Evolutionary conservation across 2,329 filamentous ascomycete species (phyloP).

Genomic region (Amesomyces nigricolor): DNA sequence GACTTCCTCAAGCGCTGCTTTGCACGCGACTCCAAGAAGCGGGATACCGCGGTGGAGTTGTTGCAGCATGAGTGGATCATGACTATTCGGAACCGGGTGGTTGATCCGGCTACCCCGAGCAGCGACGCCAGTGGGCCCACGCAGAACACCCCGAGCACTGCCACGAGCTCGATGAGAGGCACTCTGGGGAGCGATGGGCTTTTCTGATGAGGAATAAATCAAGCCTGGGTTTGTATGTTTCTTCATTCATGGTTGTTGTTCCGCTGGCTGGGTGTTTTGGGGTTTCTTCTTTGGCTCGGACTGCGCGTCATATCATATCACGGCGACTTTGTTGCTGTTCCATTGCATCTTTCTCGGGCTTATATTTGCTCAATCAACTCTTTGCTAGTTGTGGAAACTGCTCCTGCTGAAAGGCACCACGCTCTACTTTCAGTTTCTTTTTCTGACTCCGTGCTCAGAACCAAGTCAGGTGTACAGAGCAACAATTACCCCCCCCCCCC

Average conservation of each 20-base stretch:
- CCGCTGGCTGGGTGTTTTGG: background rate
- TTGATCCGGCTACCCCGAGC: slow-evolving; percentile 59
- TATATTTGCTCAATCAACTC: no score
- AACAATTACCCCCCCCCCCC: no score
- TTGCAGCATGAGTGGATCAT: slow-evolving; percentile 90
- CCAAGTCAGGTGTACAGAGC: no score
- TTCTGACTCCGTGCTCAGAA: no score
- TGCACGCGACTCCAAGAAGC: slow-evolving; percentile 69
- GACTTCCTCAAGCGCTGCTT: slow-evolving; percentile 89
- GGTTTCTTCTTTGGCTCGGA: background rate
- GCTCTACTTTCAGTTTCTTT: no score
- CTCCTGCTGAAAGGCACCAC: no score
- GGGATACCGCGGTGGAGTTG: slow-evolving; percentile 79
- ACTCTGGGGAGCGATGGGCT: slow-evolving; percentile 32
- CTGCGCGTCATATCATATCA: no score
- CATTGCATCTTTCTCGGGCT: no score
- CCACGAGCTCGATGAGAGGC: slow-evolving; percentile 27
- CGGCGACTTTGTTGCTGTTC: no score
- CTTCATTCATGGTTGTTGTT: no score
- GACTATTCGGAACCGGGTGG: slow-evolving; percentile 58
- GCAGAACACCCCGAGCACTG: slow-evolving; percentile 34
- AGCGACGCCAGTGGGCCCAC: slow-evolving; percentile 47
- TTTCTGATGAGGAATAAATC: slow-evolving; percentile 27
- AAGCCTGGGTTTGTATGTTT: background rate
- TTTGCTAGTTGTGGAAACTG: no score